Base-by-base conservation (phyloP, 1,139 yeast genomes). In the Suhomyces panamericanus region DNA sequence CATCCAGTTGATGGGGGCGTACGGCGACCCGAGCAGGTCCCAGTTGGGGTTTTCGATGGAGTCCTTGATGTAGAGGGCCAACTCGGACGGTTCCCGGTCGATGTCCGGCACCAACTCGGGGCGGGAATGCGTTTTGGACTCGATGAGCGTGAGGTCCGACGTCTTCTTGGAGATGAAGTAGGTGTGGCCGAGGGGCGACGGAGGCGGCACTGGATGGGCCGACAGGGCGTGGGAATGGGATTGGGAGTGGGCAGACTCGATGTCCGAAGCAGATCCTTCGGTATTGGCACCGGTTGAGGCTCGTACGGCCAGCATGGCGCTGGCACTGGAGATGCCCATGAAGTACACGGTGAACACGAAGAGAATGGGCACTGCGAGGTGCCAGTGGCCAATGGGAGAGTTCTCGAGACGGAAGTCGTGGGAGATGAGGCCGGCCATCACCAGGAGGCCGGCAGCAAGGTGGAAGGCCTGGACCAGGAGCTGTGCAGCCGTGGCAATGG, bases 1-100 rank as follows among this genome's bases (percentile, higher is more conserved):
- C 63, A 59, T 59, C 63, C 63, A 59, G 41, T 59, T 59, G 7
- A 42, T 39, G 14, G 48, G 39, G 20, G 49, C 51, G 30, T 51
- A 55, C 22, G 47, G 45, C 6, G 44, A 37, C 31, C 48, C 50
- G 8, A 48, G 47, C 28, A 42, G 33, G 13, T 42, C 45, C 8
- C 31, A 27, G 8, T 41, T 38, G 9, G 31, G 40, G 16, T 39
- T 39, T 13, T 51, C 49, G 26, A 49, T 39, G 33, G 52, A 49
- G n/a, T 35, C 27, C 28, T 50, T 50, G 39, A 51, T 49, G 35
- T 43, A 45, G 41, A 39, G 42, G 5, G 50, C 50, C 27, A 49
- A 38, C n/a, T 44, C 45, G 3, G 44, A 35, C 9, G 48, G 48
- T 35, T 42, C 48, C 15, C 39, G 39, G 33, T 44, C 48, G 30